Evolutionary conservation across 495 filamentous ascomycete species (phyloP).

Genomic region (Parathielavia appendiculata): DNA sequence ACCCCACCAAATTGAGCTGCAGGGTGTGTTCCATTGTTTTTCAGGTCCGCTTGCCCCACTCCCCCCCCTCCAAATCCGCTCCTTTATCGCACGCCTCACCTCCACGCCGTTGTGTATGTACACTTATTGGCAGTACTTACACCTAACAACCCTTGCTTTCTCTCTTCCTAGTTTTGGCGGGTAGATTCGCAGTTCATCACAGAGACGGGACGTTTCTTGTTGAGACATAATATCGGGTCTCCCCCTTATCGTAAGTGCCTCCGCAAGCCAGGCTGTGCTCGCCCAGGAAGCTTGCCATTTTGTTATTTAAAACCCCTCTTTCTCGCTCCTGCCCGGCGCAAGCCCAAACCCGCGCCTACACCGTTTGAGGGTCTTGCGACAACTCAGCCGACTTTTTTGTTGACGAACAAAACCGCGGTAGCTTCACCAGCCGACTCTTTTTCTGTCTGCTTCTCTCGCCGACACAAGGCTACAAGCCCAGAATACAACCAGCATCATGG

Average conservation of each 20-base stretch:
- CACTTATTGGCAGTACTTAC: neutral
- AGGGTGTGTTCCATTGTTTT: constrained; percentile 23
- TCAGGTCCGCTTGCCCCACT: constrained; percentile 19
- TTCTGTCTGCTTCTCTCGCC: neutral
- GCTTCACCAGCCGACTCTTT: neutral
- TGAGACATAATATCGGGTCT: neutral
- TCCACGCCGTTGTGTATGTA: neutral
- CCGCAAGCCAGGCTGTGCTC: constrained; percentile 10
- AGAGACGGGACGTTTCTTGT: neutral
- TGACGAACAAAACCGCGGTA: constrained; percentile 3
- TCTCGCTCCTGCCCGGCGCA: constrained; percentile 9
- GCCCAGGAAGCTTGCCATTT: constrained; percentile 1
- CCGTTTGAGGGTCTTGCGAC: neutral
- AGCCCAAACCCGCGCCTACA: constrained; percentile 4
- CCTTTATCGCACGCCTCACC: constrained; percentile 17
- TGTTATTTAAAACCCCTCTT: constrained; percentile 17
- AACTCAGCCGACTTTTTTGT: neutral
- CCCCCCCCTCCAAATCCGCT: constrained; percentile 27
- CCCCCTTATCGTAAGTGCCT: constrained; percentile 14
- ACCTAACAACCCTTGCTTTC: neutral
- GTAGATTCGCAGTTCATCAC: neutral
- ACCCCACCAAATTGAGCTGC: constrained; percentile 22
- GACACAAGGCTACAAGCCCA: neutral
- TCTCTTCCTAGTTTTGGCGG: neutral
- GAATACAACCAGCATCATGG: constrained; percentile 7